Base-by-base conservation (phyloP, 139 green algal species). In the Zygnema circumcarinatum region DNA sequence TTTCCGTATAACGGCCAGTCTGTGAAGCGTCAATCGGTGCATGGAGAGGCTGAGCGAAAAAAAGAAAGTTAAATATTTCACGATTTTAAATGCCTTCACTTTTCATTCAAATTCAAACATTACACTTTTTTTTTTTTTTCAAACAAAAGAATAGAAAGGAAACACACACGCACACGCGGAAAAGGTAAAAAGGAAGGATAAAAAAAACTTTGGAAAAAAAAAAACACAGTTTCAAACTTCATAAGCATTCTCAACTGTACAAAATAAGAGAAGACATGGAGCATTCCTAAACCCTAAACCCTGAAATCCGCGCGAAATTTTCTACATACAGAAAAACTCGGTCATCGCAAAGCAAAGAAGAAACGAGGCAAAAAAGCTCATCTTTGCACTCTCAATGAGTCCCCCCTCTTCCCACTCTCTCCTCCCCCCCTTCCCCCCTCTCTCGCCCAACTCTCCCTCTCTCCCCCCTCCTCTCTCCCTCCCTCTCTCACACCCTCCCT, bases 201-300 rank as follows among this genome's bases (percentile, higher is more conserved):
- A 78, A 78, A 78, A 78, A 78, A 78, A 78, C n/a, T n/a, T n/a
- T n/a, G n/a, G n/a, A n/a, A 78, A 78, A 78, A 39, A 78, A 78
- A 78, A 78, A 78, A 78, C 7, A 52, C 3, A 78, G 36, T 7
- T 7, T 3, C 69, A 36, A 16, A 78, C 69, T 52, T 40, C 16
- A 78, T 78, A 29, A 39, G 11, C 7, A 39, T 36, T 3, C 69
- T 3, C 69, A 41, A 78, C 16, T 7, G 36, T 78, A 40, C 7
- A 39, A 40, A 3, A 78, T 78, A 78, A 40, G 7, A 78, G 16
- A 39, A 52, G 69, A 78, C 7, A 40, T 25, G 35, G 7, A 78
- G 36, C 36, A 78, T 11, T 3, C 7, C 35, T 25, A 78, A 62
- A 62, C 7, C 16, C 16, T 7, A 78, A 40, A 78, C 3, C 3